These are phyloP conservation scores for Eutypella sp. DNA, from an alignment of 2,329 filamentous ascomycete species.

Conservation along the genomic window DNA sequence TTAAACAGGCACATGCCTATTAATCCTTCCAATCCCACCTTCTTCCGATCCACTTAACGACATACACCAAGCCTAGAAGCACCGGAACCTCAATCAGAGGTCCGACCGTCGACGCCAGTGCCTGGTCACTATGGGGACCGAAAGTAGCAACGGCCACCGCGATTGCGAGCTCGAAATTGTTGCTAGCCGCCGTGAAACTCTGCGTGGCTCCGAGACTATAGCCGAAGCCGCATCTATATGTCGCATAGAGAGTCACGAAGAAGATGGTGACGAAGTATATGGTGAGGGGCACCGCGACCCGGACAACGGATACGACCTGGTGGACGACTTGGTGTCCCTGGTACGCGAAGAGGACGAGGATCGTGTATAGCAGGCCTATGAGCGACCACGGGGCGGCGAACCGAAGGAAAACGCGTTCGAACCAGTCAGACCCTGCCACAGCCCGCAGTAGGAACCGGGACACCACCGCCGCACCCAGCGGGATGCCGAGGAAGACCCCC, in stretches of 20 bases:
- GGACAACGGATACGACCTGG: constrained; percentile 76
- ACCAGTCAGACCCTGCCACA: constrained; percentile 53
- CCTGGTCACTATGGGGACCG: constrained; percentile 72
- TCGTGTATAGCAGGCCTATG: constrained; percentile 81
- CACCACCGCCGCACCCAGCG: constrained; percentile 71
- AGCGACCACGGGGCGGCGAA: constrained; percentile 69
- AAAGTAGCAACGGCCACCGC: constrained; percentile 80
- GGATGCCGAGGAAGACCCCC: constrained; percentile 79
- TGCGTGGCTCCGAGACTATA: constrained; percentile 70
- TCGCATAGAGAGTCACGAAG: constrained; percentile 58
- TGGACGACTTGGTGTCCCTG: constrained; percentile 73
- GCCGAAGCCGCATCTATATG: constrained; percentile 63
- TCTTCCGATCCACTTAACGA: constrained; percentile 55
- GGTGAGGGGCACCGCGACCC: constrained; percentile 74
- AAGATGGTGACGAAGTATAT: constrained; percentile 80
- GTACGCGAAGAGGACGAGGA: constrained; percentile 78
- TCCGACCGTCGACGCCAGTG: constrained; percentile 76
- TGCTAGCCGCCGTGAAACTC: constrained; percentile 85
- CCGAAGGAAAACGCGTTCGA: constrained; percentile 64
- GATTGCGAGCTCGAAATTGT: constrained; percentile 91
- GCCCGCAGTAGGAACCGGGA: constrained; percentile 61
- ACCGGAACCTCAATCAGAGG: constrained; percentile 86
- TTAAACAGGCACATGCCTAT: constrained; percentile 1
- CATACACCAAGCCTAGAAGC: constrained; percentile 70
- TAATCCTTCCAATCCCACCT: constrained; percentile 49